Conservation (phyloP, 306 rosid species). For the Senna siamea region DNA sequence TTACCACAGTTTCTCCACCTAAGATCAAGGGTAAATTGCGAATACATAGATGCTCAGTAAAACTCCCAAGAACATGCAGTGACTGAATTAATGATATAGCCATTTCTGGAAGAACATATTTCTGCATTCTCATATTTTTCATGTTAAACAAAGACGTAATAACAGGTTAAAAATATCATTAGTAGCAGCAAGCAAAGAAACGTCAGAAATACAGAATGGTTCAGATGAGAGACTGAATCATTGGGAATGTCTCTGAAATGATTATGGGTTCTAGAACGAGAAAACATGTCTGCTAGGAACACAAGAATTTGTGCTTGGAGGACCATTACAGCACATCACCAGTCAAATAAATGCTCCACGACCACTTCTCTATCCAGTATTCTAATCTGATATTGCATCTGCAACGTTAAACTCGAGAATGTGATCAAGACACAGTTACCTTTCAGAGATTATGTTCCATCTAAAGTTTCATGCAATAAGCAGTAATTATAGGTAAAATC, state of each 20-base stretch:
- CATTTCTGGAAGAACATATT: background rate
- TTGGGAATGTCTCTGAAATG: background rate
- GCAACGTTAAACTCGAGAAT: background rate
- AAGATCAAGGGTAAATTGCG: conserved; percentile 9
- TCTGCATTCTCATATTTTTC: background rate
- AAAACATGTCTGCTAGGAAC: background rate
- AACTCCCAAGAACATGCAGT: background rate
- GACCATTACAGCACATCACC: background rate
- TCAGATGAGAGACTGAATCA: conserved; percentile 12
- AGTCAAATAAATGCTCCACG: background rate
- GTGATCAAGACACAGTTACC: background rate
- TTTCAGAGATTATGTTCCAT: background rate
- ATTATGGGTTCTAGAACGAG: conserved; percentile 26
- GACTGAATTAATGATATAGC: background rate
- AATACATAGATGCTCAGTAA: conserved; percentile 11
- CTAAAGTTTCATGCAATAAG: background rate
- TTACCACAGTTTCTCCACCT: background rate
- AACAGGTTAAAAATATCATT: background rate
- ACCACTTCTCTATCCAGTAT: background rate
- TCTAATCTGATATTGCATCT: background rate
- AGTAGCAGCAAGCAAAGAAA: background rate
- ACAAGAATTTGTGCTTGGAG: background rate
- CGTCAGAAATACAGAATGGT: background rate
- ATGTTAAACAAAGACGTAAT: background rate
- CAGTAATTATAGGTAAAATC: background rate